Conservation (phyloP, 2,329 filamentous ascomycete species). For the Dendryphion nanum region DNA sequence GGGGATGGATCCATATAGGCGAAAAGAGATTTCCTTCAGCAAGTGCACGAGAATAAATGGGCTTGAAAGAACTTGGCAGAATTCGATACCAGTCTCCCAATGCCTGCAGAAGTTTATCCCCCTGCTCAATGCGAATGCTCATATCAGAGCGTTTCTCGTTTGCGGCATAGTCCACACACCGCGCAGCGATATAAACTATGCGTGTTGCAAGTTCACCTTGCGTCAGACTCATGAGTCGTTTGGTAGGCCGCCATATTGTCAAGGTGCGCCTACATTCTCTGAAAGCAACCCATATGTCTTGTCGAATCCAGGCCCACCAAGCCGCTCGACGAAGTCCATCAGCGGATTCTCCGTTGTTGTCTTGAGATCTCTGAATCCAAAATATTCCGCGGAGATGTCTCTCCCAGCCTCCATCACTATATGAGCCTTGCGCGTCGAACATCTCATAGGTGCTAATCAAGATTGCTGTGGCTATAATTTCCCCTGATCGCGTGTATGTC, state of each 20-base stretch:
- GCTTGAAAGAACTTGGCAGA: constrained; percentile 46
- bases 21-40: constrained; percentile 14
- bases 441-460: constrained; percentile 66
- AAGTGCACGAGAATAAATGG: constrained; percentile 34
- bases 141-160: constrained; percentile 48
- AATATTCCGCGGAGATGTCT: constrained; percentile 64
- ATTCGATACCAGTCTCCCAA: constrained; percentile 51
- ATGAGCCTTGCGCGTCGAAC: constrained; percentile 55
- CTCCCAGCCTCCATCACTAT: constrained; percentile 54
- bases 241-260: constrained; percentile 59
- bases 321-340: constrained; percentile 57
- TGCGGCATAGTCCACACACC: constrained; percentile 59
- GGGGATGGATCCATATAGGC: constrained; percentile 30
- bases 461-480: constrained; percentile 59
- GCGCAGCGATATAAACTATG: constrained; percentile 55
- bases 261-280: constrained; percentile 56
- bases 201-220: constrained; percentile 55
- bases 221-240: constrained; percentile 48
- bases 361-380: constrained; percentile 63
- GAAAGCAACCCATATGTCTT: constrained; percentile 65
- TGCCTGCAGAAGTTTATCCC: constrained; percentile 47
- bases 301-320: constrained; percentile 67
- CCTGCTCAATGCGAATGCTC: constrained; percentile 47
- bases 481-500: constrained; percentile 57
- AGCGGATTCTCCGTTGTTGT: constrained; percentile 57